These are phyloP conservation scores for Pulveroboletus ravenelii DNA, from an alignment of 768 basidiomycete species.

Conservation along the genomic window DNA sequence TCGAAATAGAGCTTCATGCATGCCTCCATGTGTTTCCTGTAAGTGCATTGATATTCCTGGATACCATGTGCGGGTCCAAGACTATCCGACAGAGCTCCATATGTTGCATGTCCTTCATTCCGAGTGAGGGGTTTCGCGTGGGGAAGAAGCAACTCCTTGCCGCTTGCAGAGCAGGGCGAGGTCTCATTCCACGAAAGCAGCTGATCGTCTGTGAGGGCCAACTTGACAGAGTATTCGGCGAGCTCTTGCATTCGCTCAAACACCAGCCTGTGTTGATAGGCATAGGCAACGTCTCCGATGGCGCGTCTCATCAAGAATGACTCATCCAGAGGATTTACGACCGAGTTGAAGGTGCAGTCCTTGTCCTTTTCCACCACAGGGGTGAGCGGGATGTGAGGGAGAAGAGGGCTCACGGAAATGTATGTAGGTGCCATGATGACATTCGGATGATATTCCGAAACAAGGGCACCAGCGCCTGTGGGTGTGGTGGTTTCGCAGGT, in stretches of 20 bases:
- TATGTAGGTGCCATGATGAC: conserved; percentile 7
- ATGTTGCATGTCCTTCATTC: conserved; percentile 46
- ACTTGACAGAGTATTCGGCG: conserved; percentile 13
- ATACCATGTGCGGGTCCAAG: too few species aligned
- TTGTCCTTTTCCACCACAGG: too few species aligned
- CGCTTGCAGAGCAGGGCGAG: too few species aligned
- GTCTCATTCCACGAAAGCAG: conserved; percentile 12
- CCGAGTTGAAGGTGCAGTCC: too few species aligned
- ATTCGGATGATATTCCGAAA: conserved; percentile 8
- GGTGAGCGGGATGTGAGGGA: too few species aligned
- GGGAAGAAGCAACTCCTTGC: too few species aligned
- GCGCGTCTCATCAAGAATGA: conserved; percentile 24
- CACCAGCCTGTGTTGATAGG: conserved; percentile 22
- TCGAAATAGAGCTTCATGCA: conserved; percentile 46
- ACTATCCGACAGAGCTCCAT: conserved; percentile 46
- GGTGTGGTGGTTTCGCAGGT: conserved; percentile 10
- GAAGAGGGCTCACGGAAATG: too few species aligned
- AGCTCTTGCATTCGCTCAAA: conserved; percentile 28
- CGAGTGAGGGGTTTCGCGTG: conserved; percentile 33
- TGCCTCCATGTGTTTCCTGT: conserved; percentile 48
- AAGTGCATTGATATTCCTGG: conserved; percentile 49
- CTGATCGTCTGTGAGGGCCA: too few species aligned
- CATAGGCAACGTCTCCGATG: conserved; percentile 27
- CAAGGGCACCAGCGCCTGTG: conserved; percentile 1
- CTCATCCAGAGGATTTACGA: conserved; percentile 23